Conservation (phyloP, 2,329 filamentous ascomycete species). For the Paraphoma sp. region DNA sequence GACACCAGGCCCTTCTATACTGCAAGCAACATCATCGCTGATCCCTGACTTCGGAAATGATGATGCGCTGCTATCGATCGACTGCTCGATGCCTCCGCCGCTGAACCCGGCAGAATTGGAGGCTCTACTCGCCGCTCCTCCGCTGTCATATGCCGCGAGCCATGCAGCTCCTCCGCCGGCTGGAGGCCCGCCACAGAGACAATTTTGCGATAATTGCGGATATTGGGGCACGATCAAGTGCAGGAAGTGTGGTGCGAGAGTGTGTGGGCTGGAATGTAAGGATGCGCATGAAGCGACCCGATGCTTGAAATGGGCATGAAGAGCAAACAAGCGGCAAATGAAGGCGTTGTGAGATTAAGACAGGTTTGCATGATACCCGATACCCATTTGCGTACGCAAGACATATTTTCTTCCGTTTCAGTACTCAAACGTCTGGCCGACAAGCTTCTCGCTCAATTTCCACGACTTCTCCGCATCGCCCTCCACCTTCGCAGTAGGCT, state of each 20-base stretch:
- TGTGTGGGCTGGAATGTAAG: constrained; percentile 79
- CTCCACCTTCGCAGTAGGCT: constrained; percentile 24
- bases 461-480: constrained; percentile 38
- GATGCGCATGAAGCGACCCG: constrained; percentile 75
- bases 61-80: constrained; percentile 62
- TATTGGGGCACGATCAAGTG: constrained; percentile 82
- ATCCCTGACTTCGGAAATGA: constrained; percentile 24
- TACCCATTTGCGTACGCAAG: not conserved
- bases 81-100: constrained; percentile 63
- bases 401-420: constrained; percentile 6
- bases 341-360: not conserved
- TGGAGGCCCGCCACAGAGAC: constrained; percentile 59
- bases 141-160: constrained; percentile 72
- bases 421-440: constrained; percentile 35
- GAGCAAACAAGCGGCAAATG: not conserved
- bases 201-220: constrained; percentile 80
- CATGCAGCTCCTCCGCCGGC: constrained; percentile 50
- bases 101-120: constrained; percentile 69
- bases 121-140: constrained; percentile 67
- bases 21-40: constrained; percentile 12
- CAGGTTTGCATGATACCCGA: constrained; percentile 20
- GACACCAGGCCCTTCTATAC: constrained; percentile 23
- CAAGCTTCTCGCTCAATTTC: constrained; percentile 42
- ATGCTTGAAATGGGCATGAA: constrained; percentile 48
- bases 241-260: constrained; percentile 76